Evolutionary conservation across 306 rosid species (phyloP).

Genomic region (Malus domestica): ASM211411v1 NC_041794.1:15136001-15136500

Average conservation of each 20-base stretch:
- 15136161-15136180: constrained; percentile 93
- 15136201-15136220: constrained; percentile 75
- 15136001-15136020: constrained; percentile 74
- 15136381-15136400: constrained; percentile 53
- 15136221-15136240: not conserved
- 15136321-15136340: constrained; percentile 96
- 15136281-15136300: constrained; percentile 51
- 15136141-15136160: constrained; percentile 98
- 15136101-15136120: constrained; percentile 76
- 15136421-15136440: not conserved
- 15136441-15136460: not conserved
- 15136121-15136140: constrained; percentile 80
- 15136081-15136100: constrained; percentile 10
- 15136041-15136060: constrained; percentile 3
- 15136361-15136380: constrained; percentile 99
- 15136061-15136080: constrained; percentile 11
- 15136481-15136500: not conserved
- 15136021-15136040: constrained; percentile 9
- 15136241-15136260: constrained; percentile 14
- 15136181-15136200: constrained; percentile 99
- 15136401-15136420: constrained; percentile 8
- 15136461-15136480: not conserved
- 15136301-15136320: constrained; percentile 91
- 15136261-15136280: constrained; percentile 22
- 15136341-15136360: constrained; percentile 89